phyloP scores from a whole-genome alignment of 345 rosid species.

The Citrus cavaleriei region DNA sequence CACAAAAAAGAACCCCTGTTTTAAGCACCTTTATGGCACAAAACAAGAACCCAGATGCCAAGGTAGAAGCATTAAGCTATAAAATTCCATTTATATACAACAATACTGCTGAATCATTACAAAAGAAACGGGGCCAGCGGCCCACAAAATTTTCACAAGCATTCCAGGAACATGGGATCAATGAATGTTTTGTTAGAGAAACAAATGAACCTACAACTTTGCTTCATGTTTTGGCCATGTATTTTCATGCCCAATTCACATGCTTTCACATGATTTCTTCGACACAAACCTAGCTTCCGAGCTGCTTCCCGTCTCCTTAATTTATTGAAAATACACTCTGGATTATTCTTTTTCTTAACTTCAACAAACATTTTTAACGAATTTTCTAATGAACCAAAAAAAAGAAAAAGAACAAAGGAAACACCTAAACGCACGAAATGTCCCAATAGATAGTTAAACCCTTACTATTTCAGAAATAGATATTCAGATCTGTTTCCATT shows the following conservation, averaged over 20 bases:
- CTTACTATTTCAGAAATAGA: too few species aligned
- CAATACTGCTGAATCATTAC: neutral
- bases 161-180: conserved; percentile 4
- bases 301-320: neutral
- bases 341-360: neutral
- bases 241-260: neutral
- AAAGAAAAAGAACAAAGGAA: too few species aligned
- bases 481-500: too few species aligned
- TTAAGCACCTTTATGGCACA: neutral
- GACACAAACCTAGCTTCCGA: neutral
- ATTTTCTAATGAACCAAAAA: neutral
- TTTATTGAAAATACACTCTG: neutral
- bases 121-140: neutral
- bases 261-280: conserved; percentile 3
- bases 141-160: neutral
- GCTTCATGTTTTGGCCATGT: conserved; percentile 9
- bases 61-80: neutral
- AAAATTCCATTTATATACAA: neutral
- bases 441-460: too few species aligned
- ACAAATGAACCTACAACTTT: neutral
- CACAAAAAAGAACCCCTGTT: neutral
- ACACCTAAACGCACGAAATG: too few species aligned
- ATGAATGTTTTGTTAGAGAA: neutral
- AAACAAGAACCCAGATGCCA: neutral
- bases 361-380: neutral